A percentile compares a stretch with the other conserved stretches of the same genome.
These are phyloP conservation scores for Hypoxylon sp. DNA, from an alignment of 2,329 filamentous ascomycete species.

Conservation along the genomic window DNA sequence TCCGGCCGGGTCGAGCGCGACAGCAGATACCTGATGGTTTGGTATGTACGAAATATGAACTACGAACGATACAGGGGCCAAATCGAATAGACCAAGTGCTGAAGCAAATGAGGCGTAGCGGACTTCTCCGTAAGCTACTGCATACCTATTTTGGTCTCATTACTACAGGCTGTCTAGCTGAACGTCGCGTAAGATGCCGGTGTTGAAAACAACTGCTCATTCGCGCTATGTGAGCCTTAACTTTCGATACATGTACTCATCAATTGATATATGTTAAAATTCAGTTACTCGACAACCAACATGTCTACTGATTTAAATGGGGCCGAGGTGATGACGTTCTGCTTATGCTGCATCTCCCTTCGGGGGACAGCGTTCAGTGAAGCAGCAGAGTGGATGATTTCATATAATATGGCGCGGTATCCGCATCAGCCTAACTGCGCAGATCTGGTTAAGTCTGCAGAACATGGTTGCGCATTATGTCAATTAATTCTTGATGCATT, in stretches of 20 bases:
- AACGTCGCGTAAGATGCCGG: too few relatives aligned
- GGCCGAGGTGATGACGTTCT: neutral
- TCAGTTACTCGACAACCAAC: neutral
- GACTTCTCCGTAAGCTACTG: too few relatives aligned
- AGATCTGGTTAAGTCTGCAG: conserved; percentile 1
- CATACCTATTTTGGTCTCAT: too few relatives aligned
- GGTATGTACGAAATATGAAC: too few relatives aligned
- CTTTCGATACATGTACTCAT: neutral
- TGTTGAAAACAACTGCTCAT: neutral
- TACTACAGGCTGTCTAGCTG: too few relatives aligned
- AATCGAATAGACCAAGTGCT: too few relatives aligned
- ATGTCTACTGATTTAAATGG: neutral
- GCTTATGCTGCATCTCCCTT: conserved; percentile 10
- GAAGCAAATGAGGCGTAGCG: too few relatives aligned
- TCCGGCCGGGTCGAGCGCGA: too few relatives aligned
- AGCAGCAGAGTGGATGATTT: conserved; percentile 7
- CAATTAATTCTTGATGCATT: conserved; percentile 9
- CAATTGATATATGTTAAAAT: neutral
- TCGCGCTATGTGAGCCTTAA: neutral
- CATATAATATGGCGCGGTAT: conserved; percentile 9
- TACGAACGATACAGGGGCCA: too few relatives aligned
- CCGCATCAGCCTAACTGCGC: conserved; percentile 16
- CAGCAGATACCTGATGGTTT: too few relatives aligned
- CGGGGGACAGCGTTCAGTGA: conserved; percentile 16
- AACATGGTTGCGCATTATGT: conserved; percentile 5